These are phyloP conservation scores for Gyrodon lividus DNA, from an alignment of 768 basidiomycete species.

Conservation along the genomic window DNA sequence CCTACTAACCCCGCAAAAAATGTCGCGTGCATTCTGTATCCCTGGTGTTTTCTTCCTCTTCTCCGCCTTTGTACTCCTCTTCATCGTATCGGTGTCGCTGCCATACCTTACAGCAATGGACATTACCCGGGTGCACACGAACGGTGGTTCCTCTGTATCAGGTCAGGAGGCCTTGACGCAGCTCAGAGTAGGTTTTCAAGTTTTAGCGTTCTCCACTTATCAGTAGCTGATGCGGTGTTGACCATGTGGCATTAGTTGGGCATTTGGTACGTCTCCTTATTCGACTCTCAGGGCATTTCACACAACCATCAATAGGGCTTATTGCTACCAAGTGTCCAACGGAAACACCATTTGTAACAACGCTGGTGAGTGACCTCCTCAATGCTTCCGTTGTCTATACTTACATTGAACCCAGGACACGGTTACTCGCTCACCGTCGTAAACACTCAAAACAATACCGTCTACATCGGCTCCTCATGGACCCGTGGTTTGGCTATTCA, in stretches of 20 bases:
- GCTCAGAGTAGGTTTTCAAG: conserved; percentile 51
- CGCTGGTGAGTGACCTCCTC: conserved; percentile 37
- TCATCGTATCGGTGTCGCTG: conserved; percentile 70
- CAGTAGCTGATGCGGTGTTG: conserved; percentile 1
- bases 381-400: background rate
- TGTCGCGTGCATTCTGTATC: conserved; percentile 56
- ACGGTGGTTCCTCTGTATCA: conserved; percentile 24
- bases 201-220: background rate
- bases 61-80: conserved; percentile 61
- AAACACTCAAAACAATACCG: conserved; percentile 31
- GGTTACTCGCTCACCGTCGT: conserved; percentile 52
- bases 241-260: conserved; percentile 50
- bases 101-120: conserved; percentile 69
- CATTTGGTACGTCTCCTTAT: conserved; percentile 66
- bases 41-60: conserved; percentile 58
- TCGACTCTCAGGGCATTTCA: too few species aligned
- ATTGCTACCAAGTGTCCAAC: conserved; percentile 50
- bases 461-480: conserved; percentile 54
- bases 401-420: conserved; percentile 37
- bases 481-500: conserved; percentile 75
- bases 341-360: conserved; percentile 43
- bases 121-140: conserved; percentile 58
- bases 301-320: too few species aligned
- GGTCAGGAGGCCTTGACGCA: conserved; percentile 37
- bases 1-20: conserved; percentile 13